A percentile compares a stretch with the other conserved stretches of the same genome.
Conservation (phyloP, 768 basidiomycete species). For the Lactifluus volemus region DNA sequence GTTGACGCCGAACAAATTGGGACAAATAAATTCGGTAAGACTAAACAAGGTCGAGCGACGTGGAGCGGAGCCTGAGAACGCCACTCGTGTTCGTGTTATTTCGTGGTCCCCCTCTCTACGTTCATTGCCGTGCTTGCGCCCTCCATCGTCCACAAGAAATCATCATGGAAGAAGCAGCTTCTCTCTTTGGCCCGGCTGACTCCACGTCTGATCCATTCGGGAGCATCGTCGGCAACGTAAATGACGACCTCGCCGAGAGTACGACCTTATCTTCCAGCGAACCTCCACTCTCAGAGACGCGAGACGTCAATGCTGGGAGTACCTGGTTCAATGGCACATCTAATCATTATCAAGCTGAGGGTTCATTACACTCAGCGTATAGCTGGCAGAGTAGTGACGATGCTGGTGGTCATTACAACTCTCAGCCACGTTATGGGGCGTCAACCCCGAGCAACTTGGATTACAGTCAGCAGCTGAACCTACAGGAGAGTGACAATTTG, state of each 20-base stretch:
- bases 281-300: background rate
- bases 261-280: background rate
- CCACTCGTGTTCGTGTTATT: background rate
- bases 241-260: background rate
- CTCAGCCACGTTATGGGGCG: conserved; percentile 5
- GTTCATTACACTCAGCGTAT: conserved; percentile 1
- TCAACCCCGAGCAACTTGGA: background rate
- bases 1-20: conserved; percentile 7
- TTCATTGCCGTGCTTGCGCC: conserved; percentile 11
- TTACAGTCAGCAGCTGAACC: background rate
- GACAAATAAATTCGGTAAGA: conserved; percentile 11
- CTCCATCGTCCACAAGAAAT: conserved; percentile 35
- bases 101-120: background rate
- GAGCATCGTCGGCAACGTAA: conserved; percentile 11
- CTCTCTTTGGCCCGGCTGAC: conserved; percentile 68
- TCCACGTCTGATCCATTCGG: conserved; percentile 35
- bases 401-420: background rate
- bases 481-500: background rate
- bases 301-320: background rate
- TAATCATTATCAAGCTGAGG: conserved; percentile 1
- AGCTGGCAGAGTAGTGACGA: conserved; percentile 1
- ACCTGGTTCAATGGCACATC: conserved; percentile 3
- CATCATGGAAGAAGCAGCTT: conserved; percentile 68
- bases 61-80: background rate
- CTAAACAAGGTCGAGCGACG: background rate